A percentile compares a stretch with the other conserved stretches of the same genome.
Evolutionary conservation across 2,329 filamentous ascomycete genomes (phyloP).

Genomic region (Fusarium citri): DNA sequence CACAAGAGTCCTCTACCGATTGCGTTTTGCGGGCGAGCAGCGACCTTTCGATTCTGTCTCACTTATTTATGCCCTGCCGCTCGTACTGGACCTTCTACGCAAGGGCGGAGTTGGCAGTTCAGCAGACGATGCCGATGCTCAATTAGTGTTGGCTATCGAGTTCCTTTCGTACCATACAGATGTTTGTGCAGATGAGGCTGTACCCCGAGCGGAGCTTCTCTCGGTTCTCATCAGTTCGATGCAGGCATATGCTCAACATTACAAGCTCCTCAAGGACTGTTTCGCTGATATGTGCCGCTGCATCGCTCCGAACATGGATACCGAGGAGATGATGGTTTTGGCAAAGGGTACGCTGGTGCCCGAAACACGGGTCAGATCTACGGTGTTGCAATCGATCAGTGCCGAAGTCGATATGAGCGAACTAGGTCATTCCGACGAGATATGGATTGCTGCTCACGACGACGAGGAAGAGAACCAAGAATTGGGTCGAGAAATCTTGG

Average conservation of each 20-base stretch:
- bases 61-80: slow-evolving; percentile 85
- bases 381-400: slow-evolving; percentile 89
- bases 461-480: slow-evolving; percentile 88
- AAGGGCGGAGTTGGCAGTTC: slow-evolving; percentile 80
- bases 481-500: slow-evolving; percentile 90
- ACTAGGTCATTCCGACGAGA: slow-evolving; percentile 84
- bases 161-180: slow-evolving; percentile 90
- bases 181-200: slow-evolving; percentile 76
- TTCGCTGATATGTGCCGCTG: slow-evolving; percentile 87
- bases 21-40: slow-evolving; percentile 92
- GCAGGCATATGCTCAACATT: slow-evolving; percentile 91
- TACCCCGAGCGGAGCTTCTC: slow-evolving; percentile 82
- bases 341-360: slow-evolving; percentile 82
- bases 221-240: slow-evolving; percentile 80
- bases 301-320: slow-evolving; percentile 82
- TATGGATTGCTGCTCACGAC: slow-evolving; percentile 94
- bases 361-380: slow-evolving; percentile 82
- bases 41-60: slow-evolving; percentile 92
- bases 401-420: slow-evolving; percentile 93
- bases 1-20: slow-evolving; percentile 88
- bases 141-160: slow-evolving; percentile 89
- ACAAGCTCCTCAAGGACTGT: slow-evolving; percentile 94
- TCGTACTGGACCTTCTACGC: slow-evolving; percentile 82
- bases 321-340: slow-evolving; percentile 79
- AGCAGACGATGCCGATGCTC: slow-evolving; percentile 85